Percentiles rank a stretch among this genome's conserved stretches.
Conservation (phyloP, 805 yeast species). For the Candida xiaguanensis region DNA sequence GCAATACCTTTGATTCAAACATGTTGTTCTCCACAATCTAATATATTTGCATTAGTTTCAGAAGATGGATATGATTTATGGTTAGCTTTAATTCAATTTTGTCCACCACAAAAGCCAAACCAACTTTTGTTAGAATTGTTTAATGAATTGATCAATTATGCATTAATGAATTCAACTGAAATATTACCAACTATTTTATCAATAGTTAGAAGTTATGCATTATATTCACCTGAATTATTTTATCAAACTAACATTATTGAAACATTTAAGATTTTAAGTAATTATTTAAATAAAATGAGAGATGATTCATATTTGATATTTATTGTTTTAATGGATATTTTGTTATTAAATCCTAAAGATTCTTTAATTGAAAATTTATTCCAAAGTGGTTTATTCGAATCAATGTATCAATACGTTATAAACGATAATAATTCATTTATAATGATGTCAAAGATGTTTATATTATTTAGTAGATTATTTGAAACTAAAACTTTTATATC, state of each 20-base stretch:
- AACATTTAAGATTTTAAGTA: constrained; percentile 48
- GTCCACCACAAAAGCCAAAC: constrained; percentile 38
- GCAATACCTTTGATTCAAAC: constrained; percentile 64
- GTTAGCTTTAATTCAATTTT: constrained; percentile 64
- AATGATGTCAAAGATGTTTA: constrained; percentile 31
- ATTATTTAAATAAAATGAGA: constrained; percentile 56
- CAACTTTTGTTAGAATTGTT: constrained; percentile 43
- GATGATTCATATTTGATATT: constrained; percentile 65
- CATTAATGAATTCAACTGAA: constrained; percentile 70
- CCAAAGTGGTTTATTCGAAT: constrained; percentile 43
- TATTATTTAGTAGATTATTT: constrained; percentile 36
- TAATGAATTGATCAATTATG: constrained; percentile 47
- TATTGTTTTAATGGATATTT: constrained; percentile 50
- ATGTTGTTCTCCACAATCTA: constrained; percentile 49
- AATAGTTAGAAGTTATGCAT: constrained; percentile 59
- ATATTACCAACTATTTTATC: constrained; percentile 61
- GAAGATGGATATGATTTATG: constrained; percentile 90
- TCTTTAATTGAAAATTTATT: constrained; percentile 27
- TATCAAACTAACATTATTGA: constrained; percentile 31
- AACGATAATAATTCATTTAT: constrained; percentile 44
- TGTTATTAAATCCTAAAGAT: constrained; percentile 34
- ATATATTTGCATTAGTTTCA: constrained; percentile 50
- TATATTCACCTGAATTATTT: constrained; percentile 44
- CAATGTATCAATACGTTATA: constrained; percentile 36
- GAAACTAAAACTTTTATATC: constrained; percentile 32